Percentiles rank a stretch among this genome's conserved stretches.
These are phyloP conservation scores for Claviceps sp. DNA, from an alignment of 2,329 filamentous ascomycete genomes.

Conservation along the genomic window DNA sequence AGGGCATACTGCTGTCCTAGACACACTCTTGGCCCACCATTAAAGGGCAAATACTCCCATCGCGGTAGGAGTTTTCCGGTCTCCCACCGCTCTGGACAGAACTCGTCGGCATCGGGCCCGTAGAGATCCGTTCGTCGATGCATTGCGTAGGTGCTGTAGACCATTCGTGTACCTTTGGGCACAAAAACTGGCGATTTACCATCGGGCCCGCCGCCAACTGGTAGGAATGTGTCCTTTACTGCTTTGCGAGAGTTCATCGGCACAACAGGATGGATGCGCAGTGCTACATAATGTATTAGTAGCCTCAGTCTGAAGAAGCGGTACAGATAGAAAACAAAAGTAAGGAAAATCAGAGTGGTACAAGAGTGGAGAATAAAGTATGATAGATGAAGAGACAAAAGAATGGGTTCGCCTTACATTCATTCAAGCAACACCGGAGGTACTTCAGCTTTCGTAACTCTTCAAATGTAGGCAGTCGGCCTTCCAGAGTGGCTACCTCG, in stretches of 20 bases:
- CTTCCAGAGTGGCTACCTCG: slow-evolving; percentile 4
- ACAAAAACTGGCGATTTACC: slow-evolving; percentile 33
- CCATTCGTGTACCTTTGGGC: slow-evolving; percentile 28
- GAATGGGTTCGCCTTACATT: slow-evolving; percentile 6
- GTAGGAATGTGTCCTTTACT: slow-evolving; percentile 32
- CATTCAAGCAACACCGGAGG: slow-evolving; percentile 11
- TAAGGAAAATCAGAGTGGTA: neutral
- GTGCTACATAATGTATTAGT: slow-evolving; percentile 11
- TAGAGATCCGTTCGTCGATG: slow-evolving; percentile 25
- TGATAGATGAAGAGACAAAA: neutral
- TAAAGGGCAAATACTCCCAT: slow-evolving; percentile 33
- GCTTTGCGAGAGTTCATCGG: slow-evolving; percentile 34
- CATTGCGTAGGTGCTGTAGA: slow-evolving; percentile 27
- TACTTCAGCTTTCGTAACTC: slow-evolving; percentile 11
- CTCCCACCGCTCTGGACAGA: slow-evolving; percentile 28
- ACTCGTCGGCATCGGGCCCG: slow-evolving; percentile 25
- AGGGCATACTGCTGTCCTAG: slow-evolving; percentile 14
- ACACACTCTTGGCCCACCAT: slow-evolving; percentile 32
- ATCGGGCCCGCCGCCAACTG: slow-evolving; percentile 34
- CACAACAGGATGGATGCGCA: slow-evolving; percentile 34
- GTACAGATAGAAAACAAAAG: neutral
- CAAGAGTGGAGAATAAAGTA: neutral
- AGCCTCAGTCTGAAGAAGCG: too few relatives aligned
- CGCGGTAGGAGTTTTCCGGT: slow-evolving; percentile 15
- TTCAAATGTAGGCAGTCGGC: slow-evolving; percentile 10